Conservation (phyloP, 306 rosid species). For the Luffa aegyptiaca region DNA sequence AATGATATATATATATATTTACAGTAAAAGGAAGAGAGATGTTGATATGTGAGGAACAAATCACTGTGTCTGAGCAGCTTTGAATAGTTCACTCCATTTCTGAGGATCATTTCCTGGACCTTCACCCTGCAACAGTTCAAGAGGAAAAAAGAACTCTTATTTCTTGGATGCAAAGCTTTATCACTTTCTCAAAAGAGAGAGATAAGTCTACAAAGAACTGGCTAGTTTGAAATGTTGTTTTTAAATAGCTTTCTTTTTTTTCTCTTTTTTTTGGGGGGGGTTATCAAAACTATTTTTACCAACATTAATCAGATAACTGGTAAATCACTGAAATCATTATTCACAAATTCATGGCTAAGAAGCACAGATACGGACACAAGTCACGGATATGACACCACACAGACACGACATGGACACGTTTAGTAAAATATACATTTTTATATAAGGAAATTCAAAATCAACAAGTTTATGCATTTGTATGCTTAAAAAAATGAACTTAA, state of each 20-base stretch:
- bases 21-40: background rate
- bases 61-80: constrained; percentile 26
- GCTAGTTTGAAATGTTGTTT: background rate
- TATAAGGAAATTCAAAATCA: no score
- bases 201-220: background rate
- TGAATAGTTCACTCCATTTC: constrained; percentile 69
- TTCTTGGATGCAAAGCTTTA: background rate
- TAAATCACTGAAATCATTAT: background rate
- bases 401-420: no score
- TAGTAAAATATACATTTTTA: no score
- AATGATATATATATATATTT: background rate
- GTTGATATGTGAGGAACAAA: background rate
- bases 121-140: constrained; percentile 46
- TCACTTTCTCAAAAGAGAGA: background rate
- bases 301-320: background rate
- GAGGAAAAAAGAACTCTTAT: no score
- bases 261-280: no score
- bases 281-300: background rate
- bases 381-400: no score
- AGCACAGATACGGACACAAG: no score
- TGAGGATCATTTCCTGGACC: constrained; percentile 71
- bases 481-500: no score
- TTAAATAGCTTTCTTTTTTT: background rate
- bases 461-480: no score
- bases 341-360: background rate